A percentile compares a stretch with the other conserved stretches of the same genome.
phyloP scores from a whole-genome alignment of 1,284 basidiomycete species.

The Cutaneotrichosporon daszewskae region DNA sequence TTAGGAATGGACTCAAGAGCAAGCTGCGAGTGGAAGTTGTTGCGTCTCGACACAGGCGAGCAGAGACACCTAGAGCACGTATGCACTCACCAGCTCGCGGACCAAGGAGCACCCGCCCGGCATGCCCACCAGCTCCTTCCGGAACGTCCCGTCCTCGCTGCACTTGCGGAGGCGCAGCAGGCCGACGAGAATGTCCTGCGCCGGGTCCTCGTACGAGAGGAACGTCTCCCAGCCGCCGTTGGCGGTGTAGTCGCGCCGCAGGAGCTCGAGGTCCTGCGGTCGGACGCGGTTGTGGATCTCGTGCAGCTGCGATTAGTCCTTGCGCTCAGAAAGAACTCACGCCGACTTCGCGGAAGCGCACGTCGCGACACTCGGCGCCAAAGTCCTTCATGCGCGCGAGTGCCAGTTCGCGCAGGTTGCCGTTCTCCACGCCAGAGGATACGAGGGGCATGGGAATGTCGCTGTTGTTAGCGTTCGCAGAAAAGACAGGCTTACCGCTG shows the following conservation, averaged over 20 bases:
- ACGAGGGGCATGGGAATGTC: constrained; percentile 95
- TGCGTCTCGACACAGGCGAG: too few species aligned
- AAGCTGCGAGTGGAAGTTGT: too few species aligned
- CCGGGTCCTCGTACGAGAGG: constrained; percentile 96
- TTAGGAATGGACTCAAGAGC: background rate
- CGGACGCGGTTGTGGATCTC: constrained; percentile 98
- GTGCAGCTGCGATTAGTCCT: constrained; percentile 61
- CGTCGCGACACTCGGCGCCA: constrained; percentile 94
- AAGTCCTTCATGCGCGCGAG: constrained; percentile 98
- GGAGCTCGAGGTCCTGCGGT: constrained; percentile 93
- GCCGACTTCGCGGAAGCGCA: constrained; percentile 96
- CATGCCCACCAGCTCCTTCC: constrained; percentile 79
- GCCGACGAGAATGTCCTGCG: constrained; percentile 92
- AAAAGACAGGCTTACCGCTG: constrained; percentile 60
- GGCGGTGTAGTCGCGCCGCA: constrained; percentile 91
- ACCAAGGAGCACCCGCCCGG: constrained; percentile 86
- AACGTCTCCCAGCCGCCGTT: constrained; percentile 99
- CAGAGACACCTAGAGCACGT: too few species aligned
- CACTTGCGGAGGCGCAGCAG: constrained; percentile 89
- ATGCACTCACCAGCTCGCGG: constrained; percentile 66
- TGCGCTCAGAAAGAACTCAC: constrained; percentile 53
- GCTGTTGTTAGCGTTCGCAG: constrained; percentile 48
- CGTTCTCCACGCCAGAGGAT: constrained; percentile 95
- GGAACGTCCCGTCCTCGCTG: constrained; percentile 91
- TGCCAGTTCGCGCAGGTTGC: constrained; percentile 92